Percentiles rank a stretch among this genome's conserved stretches.
Evolutionary conservation across 2,329 filamentous ascomycete genomes (phyloP).

Genomic region (Passalora sequoiae): DNA sequence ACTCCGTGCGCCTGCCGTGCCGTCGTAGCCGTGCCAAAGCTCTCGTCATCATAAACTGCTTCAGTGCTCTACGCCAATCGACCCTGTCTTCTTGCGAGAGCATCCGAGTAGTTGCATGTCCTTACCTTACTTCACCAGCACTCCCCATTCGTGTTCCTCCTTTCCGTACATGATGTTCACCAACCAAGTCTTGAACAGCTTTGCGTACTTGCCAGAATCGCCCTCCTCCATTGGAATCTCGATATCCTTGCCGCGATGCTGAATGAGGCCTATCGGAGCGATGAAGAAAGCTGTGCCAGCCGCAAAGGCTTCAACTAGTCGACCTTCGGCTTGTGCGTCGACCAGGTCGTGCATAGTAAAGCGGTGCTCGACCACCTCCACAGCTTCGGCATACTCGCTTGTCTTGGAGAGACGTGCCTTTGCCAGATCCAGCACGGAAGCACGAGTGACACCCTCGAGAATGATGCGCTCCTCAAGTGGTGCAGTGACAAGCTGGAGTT

Average conservation of each 20-base stretch:
- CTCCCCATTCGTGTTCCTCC: conserved; percentile 45
- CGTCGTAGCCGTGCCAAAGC: too few species aligned
- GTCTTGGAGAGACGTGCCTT: conserved; percentile 51
- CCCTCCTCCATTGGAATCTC: conserved; percentile 40
- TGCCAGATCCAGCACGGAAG: conserved; percentile 70
- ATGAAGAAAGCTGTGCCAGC: conserved; percentile 69
- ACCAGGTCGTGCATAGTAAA: conserved; percentile 77
- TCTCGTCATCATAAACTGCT: too few species aligned
- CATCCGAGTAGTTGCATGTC: too few species aligned
- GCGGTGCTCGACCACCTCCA: conserved; percentile 72
- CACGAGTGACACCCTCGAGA: conserved; percentile 79
- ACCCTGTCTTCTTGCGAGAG: too few species aligned
- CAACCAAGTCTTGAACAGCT: conserved; percentile 43
- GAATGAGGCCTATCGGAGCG: conserved; percentile 42
- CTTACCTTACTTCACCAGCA: conserved; percentile 43
- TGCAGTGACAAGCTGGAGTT: conserved; percentile 71
- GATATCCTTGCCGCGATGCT: conserved; percentile 43
- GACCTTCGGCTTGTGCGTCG: conserved; percentile 66
- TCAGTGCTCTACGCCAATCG: too few species aligned
- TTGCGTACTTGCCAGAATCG: conserved; percentile 40
- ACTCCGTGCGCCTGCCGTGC: too few species aligned
- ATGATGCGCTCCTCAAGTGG: conserved; percentile 75
- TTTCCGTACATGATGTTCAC: conserved; percentile 48
- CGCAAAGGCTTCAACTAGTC: conserved; percentile 78
- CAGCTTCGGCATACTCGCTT: conserved; percentile 33